Conservation (phyloP, 441 rosid genomes). For the Gossypium laxum region DNA sequence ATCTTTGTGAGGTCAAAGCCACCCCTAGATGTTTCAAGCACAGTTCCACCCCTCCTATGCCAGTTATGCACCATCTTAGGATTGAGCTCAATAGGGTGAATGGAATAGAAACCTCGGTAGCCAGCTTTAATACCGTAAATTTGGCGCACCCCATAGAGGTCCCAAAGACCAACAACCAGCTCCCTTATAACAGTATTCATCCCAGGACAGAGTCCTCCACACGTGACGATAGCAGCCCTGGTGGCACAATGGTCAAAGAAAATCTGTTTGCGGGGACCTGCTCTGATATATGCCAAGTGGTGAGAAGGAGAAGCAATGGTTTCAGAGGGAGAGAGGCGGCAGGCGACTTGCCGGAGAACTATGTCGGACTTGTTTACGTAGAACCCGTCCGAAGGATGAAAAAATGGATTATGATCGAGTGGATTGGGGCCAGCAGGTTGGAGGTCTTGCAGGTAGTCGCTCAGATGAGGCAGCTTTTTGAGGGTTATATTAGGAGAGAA, state of each 20-base stretch:
- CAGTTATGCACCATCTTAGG: conserved; percentile 56
- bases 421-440: conserved; percentile 35
- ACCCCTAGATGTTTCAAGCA: conserved; percentile 69
- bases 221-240: conserved; percentile 68
- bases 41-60: conserved; percentile 73
- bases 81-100: conserved; percentile 36
- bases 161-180: conserved; percentile 76
- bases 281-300: conserved; percentile 43
- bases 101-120: conserved; percentile 70
- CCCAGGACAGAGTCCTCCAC: conserved; percentile 91
- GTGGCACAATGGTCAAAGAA: conserved; percentile 33
- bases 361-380: conserved; percentile 47
- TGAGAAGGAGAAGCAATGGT: conserved; percentile 18
- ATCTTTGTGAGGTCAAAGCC: conserved; percentile 61
- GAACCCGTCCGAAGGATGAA: conserved; percentile 51
- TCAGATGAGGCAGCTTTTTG: conserved; percentile 32
- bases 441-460: conserved; percentile 33
- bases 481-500: conserved; percentile 20
- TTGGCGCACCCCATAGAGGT: conserved; percentile 55
- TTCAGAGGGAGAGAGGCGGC: conserved; percentile 38
- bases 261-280: conserved; percentile 59
- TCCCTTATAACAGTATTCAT: conserved; percentile 80
- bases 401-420: conserved; percentile 43
- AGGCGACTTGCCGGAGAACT: conserved; percentile 47
- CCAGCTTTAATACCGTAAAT: conserved; percentile 68